Base-by-base conservation (phyloP, 257 asterid species). In the Galeopsis tetrahit region DNA sequence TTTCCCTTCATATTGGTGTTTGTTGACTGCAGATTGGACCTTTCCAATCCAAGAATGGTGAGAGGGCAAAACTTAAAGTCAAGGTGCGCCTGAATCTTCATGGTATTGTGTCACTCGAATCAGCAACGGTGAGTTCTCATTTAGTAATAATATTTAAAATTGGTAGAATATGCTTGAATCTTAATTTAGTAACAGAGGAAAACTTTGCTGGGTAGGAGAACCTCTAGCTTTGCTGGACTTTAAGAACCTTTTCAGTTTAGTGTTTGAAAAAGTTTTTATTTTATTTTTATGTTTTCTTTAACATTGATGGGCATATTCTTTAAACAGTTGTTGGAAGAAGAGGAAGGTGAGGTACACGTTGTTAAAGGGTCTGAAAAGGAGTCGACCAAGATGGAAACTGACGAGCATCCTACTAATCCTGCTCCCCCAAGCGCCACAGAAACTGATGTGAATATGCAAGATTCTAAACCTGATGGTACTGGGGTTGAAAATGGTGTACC, bases 251-350 rank as follows among this genome's bases (percentile, higher is more conserved):
- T 34, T 34, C 43, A 33, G 10, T 33, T 2, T 59, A 13, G 2
- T 60, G 51, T 62, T 62, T 34, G 11, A 28, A 4, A 10, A 64
- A 34, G 31, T 6, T 63, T 38, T 40, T 13, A 43, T 21, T 21
- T 21, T 21, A 21, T 21, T 21, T 21, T 21, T 74, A 1, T 64
- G 28, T 33, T 14, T 40, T 13, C 4, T 49, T 28, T 61, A 10
- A 5, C 53, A 10, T 49, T 53, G 67, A 42, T 66, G 46, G 51
- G 58, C 33, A 3, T 17, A 17, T 75, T 75, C 40, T 52, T 78
- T 38, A 36, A 33, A 61, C 81, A 95, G 99, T 90, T 95, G 31
- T 77, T 95, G 77, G 98, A 94, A 75, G 99, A 89, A 85, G 99
- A 95, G 66, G 99, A 90, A 79, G 66, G 70, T 13, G 96, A 88